These are phyloP conservation scores for Colletotrichum liriopes DNA, from an alignment of 2,329 filamentous ascomycete genomes.

Conservation along the genomic window DNA sequence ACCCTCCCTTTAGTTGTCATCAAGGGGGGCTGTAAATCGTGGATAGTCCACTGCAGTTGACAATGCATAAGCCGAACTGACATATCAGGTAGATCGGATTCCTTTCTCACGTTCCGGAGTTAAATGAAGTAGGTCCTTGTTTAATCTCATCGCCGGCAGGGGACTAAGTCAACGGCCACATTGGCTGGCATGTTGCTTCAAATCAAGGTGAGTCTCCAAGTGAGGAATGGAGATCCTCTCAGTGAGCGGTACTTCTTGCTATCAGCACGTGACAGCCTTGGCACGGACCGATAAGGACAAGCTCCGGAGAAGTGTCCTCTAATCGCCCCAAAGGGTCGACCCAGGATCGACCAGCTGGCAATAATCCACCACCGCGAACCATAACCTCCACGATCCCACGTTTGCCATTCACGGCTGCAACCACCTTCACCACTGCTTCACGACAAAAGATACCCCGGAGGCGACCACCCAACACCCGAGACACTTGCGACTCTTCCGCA, in stretches of 20 bases:
- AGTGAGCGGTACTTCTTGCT: background rate
- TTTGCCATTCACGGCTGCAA: background rate
- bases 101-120: background rate
- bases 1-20: background rate
- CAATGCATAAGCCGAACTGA: background rate
- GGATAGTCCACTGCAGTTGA: background rate
- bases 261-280: conserved; percentile 29
- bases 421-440: background rate
- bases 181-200: background rate
- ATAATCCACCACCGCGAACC: conserved; percentile 7
- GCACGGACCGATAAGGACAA: conserved; percentile 24
- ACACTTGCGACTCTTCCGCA: background rate
- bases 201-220: too few relatives aligned
- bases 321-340: background rate
- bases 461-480: background rate
- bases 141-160: background rate
- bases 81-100: background rate
- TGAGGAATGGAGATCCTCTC: background rate
- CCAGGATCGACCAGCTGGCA: conserved; percentile 25
- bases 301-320: conserved; percentile 39
- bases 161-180: background rate
- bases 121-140: background rate
- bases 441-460: conserved; percentile 26
- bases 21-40: background rate
- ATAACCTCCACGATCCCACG: conserved; percentile 7